Evolutionary conservation across 2,329 filamentous ascomycete genomes (phyloP).

Genomic region (Helotiales sp.): DNA sequence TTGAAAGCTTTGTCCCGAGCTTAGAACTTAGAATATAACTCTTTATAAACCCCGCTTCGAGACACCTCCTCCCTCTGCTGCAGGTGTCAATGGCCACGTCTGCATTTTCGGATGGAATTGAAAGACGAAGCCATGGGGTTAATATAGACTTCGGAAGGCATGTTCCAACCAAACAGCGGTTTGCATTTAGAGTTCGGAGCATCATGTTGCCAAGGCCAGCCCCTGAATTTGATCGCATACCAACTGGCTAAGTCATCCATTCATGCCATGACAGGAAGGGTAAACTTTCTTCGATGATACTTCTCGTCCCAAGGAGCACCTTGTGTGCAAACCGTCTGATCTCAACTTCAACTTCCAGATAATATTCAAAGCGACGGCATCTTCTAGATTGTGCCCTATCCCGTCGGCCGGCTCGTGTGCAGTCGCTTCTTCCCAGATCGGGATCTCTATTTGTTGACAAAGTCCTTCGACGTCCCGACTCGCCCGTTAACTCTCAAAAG

Average conservation of each 20-base stretch:
- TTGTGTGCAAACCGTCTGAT: neutral
- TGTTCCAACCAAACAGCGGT: neutral
- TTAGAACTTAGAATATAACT: too few relatives aligned
- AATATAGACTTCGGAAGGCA: neutral
- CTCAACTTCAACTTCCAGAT: neutral
- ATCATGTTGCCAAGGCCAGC: neutral
- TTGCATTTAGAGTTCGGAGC: neutral
- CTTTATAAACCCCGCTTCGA: too few relatives aligned
- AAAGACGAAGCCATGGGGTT: neutral
- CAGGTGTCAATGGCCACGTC: too few relatives aligned
- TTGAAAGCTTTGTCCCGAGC: too few relatives aligned
- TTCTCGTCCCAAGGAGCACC: neutral
- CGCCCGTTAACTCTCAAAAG: too few relatives aligned
- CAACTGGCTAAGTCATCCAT: neutral
- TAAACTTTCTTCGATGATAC: neutral
- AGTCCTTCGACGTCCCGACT: too few relatives aligned
- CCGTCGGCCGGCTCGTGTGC: too few relatives aligned
- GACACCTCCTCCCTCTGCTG: too few relatives aligned
- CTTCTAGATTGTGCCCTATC: too few relatives aligned
- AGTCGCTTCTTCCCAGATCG: too few relatives aligned
- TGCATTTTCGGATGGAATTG: neutral
- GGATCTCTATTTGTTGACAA: too few relatives aligned
- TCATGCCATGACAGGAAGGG: conserved; percentile 8
- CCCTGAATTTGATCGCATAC: neutral
- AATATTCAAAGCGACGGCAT: neutral